Conservation (phyloP, 1,139 yeast genomes). For the Kluyveromyces marxianus region DNA sequence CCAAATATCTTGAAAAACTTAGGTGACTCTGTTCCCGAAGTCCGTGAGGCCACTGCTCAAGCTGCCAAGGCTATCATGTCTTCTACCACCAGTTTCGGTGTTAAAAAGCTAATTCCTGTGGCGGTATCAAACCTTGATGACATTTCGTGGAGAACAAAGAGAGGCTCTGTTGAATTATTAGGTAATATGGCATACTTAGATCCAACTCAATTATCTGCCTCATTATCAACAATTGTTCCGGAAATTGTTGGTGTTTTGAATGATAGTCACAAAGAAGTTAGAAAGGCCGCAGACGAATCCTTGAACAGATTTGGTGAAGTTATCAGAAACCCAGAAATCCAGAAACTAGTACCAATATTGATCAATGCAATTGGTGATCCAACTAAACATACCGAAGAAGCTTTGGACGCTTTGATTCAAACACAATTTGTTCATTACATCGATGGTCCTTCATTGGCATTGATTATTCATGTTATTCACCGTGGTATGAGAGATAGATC, state of each 20-base stretch:
- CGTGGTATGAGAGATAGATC: slow-evolving; percentile 94
- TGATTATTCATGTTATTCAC: slow-evolving; percentile 87
- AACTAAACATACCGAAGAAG: slow-evolving; percentile 77
- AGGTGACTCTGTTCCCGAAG: slow-evolving; percentile 82
- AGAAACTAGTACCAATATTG: slow-evolving; percentile 77
- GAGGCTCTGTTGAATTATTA: slow-evolving; percentile 90
- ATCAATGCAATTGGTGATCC: slow-evolving; percentile 96
- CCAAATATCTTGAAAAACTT: slow-evolving; percentile 73
- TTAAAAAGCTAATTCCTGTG: slow-evolving; percentile 82
- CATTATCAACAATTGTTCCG: slow-evolving; percentile 85
- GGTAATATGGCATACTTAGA: slow-evolving; percentile 98
- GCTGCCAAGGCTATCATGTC: slow-evolving; percentile 89
- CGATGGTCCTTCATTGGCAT: slow-evolving; percentile 95
- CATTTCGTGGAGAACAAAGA: slow-evolving; percentile 92
- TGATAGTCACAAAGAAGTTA: slow-evolving; percentile 92
- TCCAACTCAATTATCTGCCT: slow-evolving; percentile 86
- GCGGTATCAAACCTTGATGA: slow-evolving; percentile 83
- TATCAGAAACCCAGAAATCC: slow-evolving; percentile 95
- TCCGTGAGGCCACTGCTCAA: slow-evolving; percentile 78
- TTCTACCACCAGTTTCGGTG: slow-evolving; percentile 86
- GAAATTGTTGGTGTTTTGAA: slow-evolving; percentile 92
- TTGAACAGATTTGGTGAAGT: slow-evolving; percentile 92
- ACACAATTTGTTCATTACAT: slow-evolving; percentile 96
- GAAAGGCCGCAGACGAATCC: slow-evolving; percentile 89
- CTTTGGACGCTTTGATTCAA: slow-evolving; percentile 75